Evolutionary conservation across 2,329 filamentous ascomycete genomes (phyloP).

Genomic region (Xylaria sp.): DNA sequence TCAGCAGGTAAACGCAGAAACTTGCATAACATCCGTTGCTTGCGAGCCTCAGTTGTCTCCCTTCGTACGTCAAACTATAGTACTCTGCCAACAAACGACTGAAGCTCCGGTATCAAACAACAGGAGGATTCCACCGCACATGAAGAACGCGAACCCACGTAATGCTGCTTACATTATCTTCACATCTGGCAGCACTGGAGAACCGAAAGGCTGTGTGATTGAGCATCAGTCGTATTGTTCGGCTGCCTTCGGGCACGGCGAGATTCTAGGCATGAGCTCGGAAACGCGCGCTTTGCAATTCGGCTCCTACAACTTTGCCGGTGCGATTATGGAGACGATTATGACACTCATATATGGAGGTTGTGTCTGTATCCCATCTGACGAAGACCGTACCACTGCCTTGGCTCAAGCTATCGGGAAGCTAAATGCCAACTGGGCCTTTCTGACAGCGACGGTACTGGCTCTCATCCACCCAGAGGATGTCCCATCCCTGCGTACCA

Average conservation of each 20-base stretch:
- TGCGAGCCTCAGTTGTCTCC: constrained; percentile 17
- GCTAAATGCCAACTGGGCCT: constrained; percentile 24
- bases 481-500: constrained; percentile 22
- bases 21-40: constrained; percentile 20
- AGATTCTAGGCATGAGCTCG: constrained; percentile 22
- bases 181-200: constrained; percentile 60
- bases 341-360: constrained; percentile 52
- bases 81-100: background rate
- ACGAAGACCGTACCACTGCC: constrained; percentile 45
- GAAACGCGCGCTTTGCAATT: constrained; percentile 40
- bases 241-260: constrained; percentile 12
- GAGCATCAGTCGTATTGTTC: constrained; percentile 25
- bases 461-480: constrained; percentile 14
- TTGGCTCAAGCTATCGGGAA: constrained; percentile 11
- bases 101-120: background rate
- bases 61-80: constrained; percentile 5
- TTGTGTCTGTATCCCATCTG: constrained; percentile 53
- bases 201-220: constrained; percentile 59
- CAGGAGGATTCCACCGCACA: background rate
- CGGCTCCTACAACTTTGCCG: constrained; percentile 53
- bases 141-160: constrained; percentile 6
- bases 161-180: constrained; percentile 54
- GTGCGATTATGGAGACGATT: constrained; percentile 52
- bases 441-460: constrained; percentile 24
- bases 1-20: constrained; percentile 14